These are phyloP conservation scores for Luffa acutangula DNA, from an alignment of 306 rosid genomes.

Conservation along the genomic window DNA sequence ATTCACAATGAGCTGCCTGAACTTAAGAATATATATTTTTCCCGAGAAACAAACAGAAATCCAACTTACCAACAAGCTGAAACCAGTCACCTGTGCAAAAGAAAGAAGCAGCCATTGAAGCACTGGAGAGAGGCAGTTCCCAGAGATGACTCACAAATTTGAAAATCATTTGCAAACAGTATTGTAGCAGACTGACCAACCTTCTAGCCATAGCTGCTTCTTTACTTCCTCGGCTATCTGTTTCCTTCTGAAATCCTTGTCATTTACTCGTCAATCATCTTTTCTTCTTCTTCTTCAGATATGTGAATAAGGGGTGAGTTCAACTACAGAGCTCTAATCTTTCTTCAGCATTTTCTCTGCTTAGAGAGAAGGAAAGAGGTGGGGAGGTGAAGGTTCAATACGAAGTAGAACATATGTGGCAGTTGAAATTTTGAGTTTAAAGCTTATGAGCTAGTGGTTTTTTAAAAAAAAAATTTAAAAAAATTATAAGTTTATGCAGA, in stretches of 20 bases:
- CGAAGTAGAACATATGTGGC: too few species aligned
- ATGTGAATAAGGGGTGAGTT: neutral
- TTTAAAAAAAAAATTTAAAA: too few species aligned
- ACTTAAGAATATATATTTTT: neutral
- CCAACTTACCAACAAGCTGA: slow-evolving; percentile 49
- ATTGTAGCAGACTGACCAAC: slow-evolving; percentile 39
- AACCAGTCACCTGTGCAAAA: slow-evolving; percentile 60
- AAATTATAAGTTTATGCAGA: too few species aligned
- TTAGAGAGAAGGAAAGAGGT: neutral
- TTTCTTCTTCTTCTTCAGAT: neutral
- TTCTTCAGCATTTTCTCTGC: neutral
- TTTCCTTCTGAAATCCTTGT: neutral
- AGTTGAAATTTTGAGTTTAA: too few species aligned
- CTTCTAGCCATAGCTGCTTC: slow-evolving; percentile 80
- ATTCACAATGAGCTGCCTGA: too few species aligned
- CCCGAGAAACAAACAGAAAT: neutral
- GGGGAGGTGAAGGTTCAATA: neutral
- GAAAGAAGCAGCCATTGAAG: slow-evolving; percentile 78
- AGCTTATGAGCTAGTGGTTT: too few species aligned
- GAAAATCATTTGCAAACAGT: slow-evolving; percentile 39
- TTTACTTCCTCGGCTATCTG: slow-evolving; percentile 29
- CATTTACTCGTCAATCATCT: neutral
- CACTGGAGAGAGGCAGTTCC: slow-evolving; percentile 41
- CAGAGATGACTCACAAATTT: slow-evolving; percentile 77
- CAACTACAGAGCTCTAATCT: neutral